Conservation (phyloP, 306 rosid genomes). For the Glycine tomentella region DNA sequence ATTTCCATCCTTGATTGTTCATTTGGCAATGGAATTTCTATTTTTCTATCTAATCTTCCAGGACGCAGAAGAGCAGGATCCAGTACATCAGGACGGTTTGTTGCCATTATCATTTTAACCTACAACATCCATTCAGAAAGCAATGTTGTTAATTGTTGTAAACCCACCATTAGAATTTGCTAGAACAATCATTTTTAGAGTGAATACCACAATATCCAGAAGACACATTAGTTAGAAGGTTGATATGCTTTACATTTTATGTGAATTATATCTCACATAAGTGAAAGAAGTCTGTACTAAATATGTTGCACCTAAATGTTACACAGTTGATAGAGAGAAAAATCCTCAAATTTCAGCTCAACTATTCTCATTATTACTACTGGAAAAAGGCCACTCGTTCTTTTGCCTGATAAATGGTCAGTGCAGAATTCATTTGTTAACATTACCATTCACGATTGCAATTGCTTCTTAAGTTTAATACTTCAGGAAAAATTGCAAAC, state of each 20-base stretch:
- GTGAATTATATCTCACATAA: no score
- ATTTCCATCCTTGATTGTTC: constrained; percentile 96
- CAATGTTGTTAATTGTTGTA: constrained; percentile 17
- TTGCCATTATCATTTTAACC: constrained; percentile 99
- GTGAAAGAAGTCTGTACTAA: no score
- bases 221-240: background rate
- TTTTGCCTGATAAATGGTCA: constrained; percentile 12
- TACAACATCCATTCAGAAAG: constrained; percentile 42
- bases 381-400: background rate
- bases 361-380: background rate
- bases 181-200: no score
- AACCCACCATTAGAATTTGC: background rate
- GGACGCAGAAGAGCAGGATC: constrained; percentile 99
- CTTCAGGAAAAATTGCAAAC: background rate
- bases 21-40: constrained; percentile 96
- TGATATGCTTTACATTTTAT: background rate
- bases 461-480: background rate
- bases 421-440: constrained; percentile 14
- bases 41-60: constrained; percentile 91
- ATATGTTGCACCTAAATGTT: no score
- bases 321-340: background rate
- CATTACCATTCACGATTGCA: background rate
- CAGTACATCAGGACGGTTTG: constrained; percentile 91
- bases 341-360: background rate
- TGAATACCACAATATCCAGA: background rate